Evolutionary conservation across 164 flowering plant species (phyloP), one percentile per base, ranked within the genome.

Genomic region (Kingdonia uniflora): DNA sequence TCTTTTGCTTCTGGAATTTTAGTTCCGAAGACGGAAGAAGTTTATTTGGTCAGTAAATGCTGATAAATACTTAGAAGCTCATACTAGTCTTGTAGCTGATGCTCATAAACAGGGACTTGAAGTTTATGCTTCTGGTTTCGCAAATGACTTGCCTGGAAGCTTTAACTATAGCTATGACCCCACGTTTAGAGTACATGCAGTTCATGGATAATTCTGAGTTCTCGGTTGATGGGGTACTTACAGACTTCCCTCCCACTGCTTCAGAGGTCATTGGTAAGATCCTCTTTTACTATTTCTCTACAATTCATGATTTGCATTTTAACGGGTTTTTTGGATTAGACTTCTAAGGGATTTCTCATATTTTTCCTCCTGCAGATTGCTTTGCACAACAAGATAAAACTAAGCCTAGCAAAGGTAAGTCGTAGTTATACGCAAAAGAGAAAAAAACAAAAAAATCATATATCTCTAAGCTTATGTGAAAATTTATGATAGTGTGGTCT

Each of bases 211-310:
- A 81, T 41, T 37, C 76, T 5, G 67, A 79, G 25, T 87, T 85
- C 67, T 69, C 88, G 21, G 90, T 94, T 44, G 97, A 94, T 73
- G 99, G 95, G 6, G 56, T 94, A 42, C 68, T 94, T 46, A 77
- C 99, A 5, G 97, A 89, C 68, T 94, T 85, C 61, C 78, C 97
- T 62, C 59, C 84, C 24, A 81, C 99, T 50, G 99, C 97, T 49
- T 47, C 92, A 48, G 74, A 73, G 54, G 76, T 90, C 42, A 64
- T 89, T 37, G 83, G 97, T 92, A 37, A 74, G 80, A 19, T 35
- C 14, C 35, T 39, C 37, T 22, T n/a, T n/a, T 29, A 29, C 35
- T 29, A 29, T 29, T 29, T 23, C 2, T 7, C 24, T 19, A 4
- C 38, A 22, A 14, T 50, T 1, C 17, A 24, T 14, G 37, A 14